Evolutionary conservation across 192 early-diverging fungal genomes (phyloP).

Genomic region (Jimgerdemannia flammicorona): DNA sequence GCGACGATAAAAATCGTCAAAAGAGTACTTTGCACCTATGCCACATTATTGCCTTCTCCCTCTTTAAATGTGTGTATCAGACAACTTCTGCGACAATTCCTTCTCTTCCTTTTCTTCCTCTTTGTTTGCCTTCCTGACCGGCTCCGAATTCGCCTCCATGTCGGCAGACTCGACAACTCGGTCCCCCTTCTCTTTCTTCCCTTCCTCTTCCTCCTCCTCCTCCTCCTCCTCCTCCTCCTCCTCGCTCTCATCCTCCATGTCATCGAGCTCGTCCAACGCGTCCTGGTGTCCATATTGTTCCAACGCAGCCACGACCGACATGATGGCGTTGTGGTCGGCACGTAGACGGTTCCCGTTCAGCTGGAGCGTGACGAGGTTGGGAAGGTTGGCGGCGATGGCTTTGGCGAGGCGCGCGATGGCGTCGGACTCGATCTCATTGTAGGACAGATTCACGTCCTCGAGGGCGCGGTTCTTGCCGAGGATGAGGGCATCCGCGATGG

Average conservation of each 20-base stretch:
- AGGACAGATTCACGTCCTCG: slow-evolving; percentile 69
- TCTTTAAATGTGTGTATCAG: background rate
- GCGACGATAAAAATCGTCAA: background rate
- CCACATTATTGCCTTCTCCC: background rate
- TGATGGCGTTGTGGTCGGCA: slow-evolving; percentile 74
- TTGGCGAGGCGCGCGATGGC: slow-evolving; percentile 67
- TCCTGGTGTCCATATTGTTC: slow-evolving; percentile 66
- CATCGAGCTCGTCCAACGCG: slow-evolving; percentile 89
- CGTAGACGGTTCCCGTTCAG: slow-evolving; percentile 93
- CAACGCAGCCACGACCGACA: slow-evolving; percentile 67
- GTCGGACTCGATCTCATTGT: slow-evolving; percentile 84
- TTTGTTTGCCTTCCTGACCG: slow-evolving; percentile 5
- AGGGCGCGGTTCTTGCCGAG: slow-evolving; percentile 49
- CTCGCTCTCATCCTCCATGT: slow-evolving; percentile 85
- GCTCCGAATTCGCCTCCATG: slow-evolving; percentile 14
- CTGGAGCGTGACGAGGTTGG: slow-evolving; percentile 61
- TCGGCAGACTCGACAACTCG: slow-evolving; percentile 11
- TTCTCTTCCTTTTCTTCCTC: slow-evolving; percentile 15
- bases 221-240: slow-evolving; percentile 68
- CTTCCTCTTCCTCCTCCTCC: slow-evolving; percentile 49
- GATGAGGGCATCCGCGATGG: slow-evolving; percentile 64
- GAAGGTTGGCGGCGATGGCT: slow-evolving; percentile 61
- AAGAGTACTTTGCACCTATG: background rate
- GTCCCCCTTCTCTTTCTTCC: slow-evolving; percentile 38
- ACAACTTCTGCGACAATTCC: background rate